Conservation (phyloP, 75 land plant species). For the Azolla pinnata region DNA sequence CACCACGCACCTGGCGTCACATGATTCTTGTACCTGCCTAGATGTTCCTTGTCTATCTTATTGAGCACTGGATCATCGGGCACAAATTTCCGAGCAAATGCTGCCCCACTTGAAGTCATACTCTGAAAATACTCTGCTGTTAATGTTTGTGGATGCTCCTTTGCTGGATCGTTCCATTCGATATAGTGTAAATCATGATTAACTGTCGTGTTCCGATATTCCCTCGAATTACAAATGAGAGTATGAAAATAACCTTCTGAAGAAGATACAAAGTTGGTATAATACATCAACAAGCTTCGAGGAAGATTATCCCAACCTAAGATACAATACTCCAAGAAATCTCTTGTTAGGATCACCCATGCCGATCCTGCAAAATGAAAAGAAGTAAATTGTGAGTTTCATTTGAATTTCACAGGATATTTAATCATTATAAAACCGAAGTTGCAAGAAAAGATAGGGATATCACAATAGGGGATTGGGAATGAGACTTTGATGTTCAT, state of each 20-base stretch:
- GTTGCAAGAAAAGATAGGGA: too few relatives aligned
- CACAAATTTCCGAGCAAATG: slow-evolving; percentile 51
- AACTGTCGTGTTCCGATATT: slow-evolving; percentile 56
- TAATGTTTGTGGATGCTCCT: slow-evolving; percentile 32
- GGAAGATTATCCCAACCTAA: slow-evolving; percentile 79
- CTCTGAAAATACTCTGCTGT: slow-evolving; percentile 25
- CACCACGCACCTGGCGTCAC: slow-evolving; percentile 93
- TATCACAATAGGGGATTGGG: too few relatives aligned
- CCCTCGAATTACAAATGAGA: slow-evolving; percentile 53
- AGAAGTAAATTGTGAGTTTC: too few relatives aligned
- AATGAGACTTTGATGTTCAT: too few relatives aligned
- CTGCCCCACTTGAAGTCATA: slow-evolving; percentile 69
- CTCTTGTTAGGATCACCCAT: slow-evolving; percentile 45
- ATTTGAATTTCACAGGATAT: too few relatives aligned
- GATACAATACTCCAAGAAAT: slow-evolving; percentile 67
- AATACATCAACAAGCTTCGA: slow-evolving; percentile 70
- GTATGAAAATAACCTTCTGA: slow-evolving; percentile 73
- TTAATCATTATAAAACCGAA: too few relatives aligned
- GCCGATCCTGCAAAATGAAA: slow-evolving; percentile 77
- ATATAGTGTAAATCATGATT: slow-evolving; percentile 53
- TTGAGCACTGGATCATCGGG: slow-evolving; percentile 55
- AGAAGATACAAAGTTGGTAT: slow-evolving; percentile 56
- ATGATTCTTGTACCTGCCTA: slow-evolving; percentile 32
- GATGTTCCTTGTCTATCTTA: slow-evolving; percentile 50
- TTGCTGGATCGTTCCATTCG: slow-evolving; percentile 36